Evolutionary conservation across 495 filamentous ascomycete species (phyloP), one percentile per base, ranked within the genome.

Genomic region (Ascodesmis nigricans): DNA sequence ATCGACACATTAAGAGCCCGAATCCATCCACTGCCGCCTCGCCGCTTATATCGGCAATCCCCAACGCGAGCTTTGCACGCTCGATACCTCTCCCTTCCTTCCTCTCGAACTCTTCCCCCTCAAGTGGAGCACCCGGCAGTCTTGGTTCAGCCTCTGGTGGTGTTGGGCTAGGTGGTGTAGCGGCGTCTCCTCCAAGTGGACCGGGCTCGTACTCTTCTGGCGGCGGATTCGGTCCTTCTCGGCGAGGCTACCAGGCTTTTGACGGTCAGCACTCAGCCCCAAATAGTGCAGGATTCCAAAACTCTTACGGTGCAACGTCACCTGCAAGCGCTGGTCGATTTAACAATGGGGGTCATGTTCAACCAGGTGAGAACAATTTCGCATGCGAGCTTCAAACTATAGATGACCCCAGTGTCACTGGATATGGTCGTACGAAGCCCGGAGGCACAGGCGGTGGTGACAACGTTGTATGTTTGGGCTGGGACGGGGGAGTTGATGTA

Each of bases 121-220:
- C 46, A 30, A 48, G 36, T 14, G 50, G 41, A 28, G 43, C 28
- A 9, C 47, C 48, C 7, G 44, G 44, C 26, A 49, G 46, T 20
- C 46, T 49, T 38, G 46, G 46, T 18, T 49, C 46, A 14, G 40
- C 36, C 29, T 48, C 45, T 3, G 46, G 46, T 11, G 46, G 46
- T 7, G 45, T 48, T 11, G 46, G 46, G 20, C 32, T 49, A 20
- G 35, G 45, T 11, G 47, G 50, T 23, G 47, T 42, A 16, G 31
- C 35, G 21, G 49, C 47, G 16, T 38, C 46, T 23, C 49, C 49
- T 17, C 49, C 49, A 4, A 52, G 44, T 33, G 45, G 44, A 13
- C 44, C 49, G 10, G 49, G 48, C 35, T 52, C 48, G n/a, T 52
- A 52, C 39, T 36, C 38, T n/a, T 48, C 49, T n/a, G 41, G 48